Conservation (phyloP, 192 early-diverging fungal genomes). For the Coemansia reversa region DNA sequence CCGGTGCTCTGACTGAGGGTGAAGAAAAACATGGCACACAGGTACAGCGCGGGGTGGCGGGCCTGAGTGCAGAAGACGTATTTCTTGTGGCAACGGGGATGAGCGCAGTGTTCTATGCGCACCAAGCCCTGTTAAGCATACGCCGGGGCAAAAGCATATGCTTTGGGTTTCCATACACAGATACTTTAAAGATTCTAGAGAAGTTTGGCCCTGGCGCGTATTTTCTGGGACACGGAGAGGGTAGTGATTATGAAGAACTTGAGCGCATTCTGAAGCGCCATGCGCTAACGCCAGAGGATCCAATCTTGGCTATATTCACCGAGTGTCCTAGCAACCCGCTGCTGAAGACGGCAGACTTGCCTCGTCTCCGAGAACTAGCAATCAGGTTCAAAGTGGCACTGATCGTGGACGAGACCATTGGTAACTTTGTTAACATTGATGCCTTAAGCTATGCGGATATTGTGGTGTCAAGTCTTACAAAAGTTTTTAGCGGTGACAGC, state of each 20-base stretch:
- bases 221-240: slow-evolving; percentile 84
- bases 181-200: slow-evolving; percentile 95
- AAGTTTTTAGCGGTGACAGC: slow-evolving; percentile 92
- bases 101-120: slow-evolving; percentile 90
- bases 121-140: slow-evolving; percentile 61
- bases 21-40: slow-evolving; percentile 46
- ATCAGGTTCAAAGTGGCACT: slow-evolving; percentile 74
- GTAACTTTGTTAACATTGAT: slow-evolving; percentile 87
- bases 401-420: slow-evolving; percentile 93
- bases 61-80: slow-evolving; percentile 74
- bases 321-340: slow-evolving; percentile 96
- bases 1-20: slow-evolving; percentile 60
- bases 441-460: slow-evolving; percentile 79
- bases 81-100: slow-evolving; percentile 88
- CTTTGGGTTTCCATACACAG: slow-evolving; percentile 95
- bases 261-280: slow-evolving; percentile 60
- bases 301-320: slow-evolving; percentile 80
- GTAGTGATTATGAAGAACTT: slow-evolving; percentile 70
- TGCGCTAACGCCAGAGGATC: slow-evolving; percentile 42
- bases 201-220: slow-evolving; percentile 90
- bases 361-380: slow-evolving; percentile 71
- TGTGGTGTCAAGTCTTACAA: slow-evolving; percentile 86
- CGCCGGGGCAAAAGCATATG: slow-evolving; percentile 72
- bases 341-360: slow-evolving; percentile 77
- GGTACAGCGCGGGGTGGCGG: slow-evolving; percentile 56